These are phyloP conservation scores for Lycium barbarum DNA, from an alignment of 257 asterid genomes.

Conservation along the genomic window DNA sequence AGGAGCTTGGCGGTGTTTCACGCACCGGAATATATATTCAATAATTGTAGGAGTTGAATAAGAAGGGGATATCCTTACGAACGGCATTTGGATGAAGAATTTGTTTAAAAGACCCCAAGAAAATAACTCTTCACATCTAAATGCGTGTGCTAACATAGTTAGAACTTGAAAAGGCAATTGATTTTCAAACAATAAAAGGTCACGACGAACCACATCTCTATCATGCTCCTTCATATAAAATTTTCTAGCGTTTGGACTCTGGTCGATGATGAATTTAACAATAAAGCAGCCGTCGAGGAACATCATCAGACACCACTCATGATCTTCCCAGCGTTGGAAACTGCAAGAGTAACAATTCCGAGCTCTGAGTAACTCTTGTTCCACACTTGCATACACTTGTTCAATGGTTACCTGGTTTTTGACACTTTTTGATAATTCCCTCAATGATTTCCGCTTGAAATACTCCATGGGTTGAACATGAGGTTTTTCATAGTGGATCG, in stretches of 20 bases:
- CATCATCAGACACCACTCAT: no score
- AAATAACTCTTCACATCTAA: background rate
- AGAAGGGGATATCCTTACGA: background rate
- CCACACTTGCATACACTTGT: background rate
- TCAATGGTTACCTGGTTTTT: background rate
- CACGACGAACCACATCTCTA: background rate
- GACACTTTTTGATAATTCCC: background rate
- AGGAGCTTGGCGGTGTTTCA: no score
- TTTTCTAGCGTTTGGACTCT: no score
- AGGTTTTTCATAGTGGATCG: background rate
- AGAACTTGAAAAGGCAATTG: background rate
- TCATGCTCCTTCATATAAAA: background rate
- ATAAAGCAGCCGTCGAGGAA: no score
- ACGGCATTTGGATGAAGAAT: background rate
- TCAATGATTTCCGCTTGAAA: background rate
- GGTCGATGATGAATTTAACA: background rate
- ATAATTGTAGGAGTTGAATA: background rate
- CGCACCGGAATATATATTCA: background rate
- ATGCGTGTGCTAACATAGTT: background rate
- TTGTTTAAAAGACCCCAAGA: rapidly evolving
- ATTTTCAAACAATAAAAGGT: background rate
- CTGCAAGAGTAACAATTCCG: no score
- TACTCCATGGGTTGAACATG: background rate
- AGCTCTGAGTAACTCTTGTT: background rate
- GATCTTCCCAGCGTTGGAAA: background rate